Conservation (phyloP, 2,329 filamentous ascomycete genomes). For the Penicillium aurantiogriseum region DNA sequence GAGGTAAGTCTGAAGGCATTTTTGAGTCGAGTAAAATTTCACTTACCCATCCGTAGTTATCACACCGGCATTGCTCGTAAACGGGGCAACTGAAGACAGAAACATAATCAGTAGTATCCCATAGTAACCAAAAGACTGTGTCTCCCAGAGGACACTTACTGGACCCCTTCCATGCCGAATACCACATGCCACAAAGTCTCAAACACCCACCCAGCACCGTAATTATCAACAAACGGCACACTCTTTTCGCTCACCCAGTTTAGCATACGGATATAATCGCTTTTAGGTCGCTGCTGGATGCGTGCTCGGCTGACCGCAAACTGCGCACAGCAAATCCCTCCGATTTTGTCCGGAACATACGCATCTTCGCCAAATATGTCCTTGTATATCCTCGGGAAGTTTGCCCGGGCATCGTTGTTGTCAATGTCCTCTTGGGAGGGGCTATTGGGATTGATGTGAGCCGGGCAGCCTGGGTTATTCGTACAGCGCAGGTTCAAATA, state of each 20-base stretch:
- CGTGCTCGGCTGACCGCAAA: constrained; percentile 24
- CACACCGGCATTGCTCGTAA: constrained; percentile 10
- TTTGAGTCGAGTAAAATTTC: neutral
- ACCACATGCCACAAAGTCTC: constrained; percentile 29
- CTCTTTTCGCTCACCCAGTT: constrained; percentile 18
- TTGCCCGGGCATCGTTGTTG: constrained; percentile 21
- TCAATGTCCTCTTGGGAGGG: constrained; percentile 23
- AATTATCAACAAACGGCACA: constrained; percentile 8
- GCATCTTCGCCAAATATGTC: constrained; percentile 12
- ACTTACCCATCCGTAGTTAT: constrained; percentile 8
- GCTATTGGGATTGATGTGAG: constrained; percentile 30
- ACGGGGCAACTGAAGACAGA: neutral
- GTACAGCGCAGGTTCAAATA: constrained; percentile 40
- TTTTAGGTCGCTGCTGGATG: constrained; percentile 16
- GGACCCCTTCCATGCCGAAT: constrained; percentile 17
- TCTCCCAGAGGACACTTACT: constrained; percentile 12
- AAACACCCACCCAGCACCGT: constrained; percentile 22
- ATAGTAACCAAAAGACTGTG: too few species aligned
- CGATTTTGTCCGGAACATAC: constrained; percentile 11
- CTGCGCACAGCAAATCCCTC: constrained; percentile 23
- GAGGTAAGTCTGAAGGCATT: neutral
- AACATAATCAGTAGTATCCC: neutral
- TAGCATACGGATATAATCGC: constrained; percentile 23
- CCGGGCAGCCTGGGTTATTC: constrained; percentile 36
- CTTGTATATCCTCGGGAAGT: constrained; percentile 17